These are phyloP conservation scores for Saxophila tyrrhenica DNA, from an alignment of 495 filamentous ascomycete genomes.

Conservation along the genomic window DNA sequence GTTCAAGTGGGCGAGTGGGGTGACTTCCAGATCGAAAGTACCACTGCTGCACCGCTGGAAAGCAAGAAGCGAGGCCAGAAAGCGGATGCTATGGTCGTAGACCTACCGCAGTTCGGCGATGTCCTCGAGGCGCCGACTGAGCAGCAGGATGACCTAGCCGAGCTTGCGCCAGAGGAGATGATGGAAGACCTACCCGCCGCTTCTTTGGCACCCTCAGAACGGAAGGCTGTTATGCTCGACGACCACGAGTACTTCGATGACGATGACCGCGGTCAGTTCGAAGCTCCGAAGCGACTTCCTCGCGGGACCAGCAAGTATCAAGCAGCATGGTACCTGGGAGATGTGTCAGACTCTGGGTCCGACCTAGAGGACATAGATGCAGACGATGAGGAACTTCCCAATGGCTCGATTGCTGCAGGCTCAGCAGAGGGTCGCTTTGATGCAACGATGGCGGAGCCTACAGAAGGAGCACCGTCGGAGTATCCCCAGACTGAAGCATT, in stretches of 20 bases:
- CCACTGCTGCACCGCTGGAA: slow-evolving; percentile 56
- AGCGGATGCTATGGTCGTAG: slow-evolving; percentile 59
- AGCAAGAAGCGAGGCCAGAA: slow-evolving; percentile 39
- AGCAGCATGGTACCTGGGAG: slow-evolving; percentile 81
- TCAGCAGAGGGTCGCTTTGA: slow-evolving; percentile 61
- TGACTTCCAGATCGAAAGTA: slow-evolving; percentile 85
- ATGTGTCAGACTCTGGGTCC: slow-evolving; percentile 77
- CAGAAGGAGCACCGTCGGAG: slow-evolving; percentile 66
- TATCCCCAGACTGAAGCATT: slow-evolving; percentile 88
- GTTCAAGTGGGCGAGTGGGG: slow-evolving; percentile 91
- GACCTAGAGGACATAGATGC: slow-evolving; percentile 58
- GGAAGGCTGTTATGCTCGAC: slow-evolving; percentile 79
- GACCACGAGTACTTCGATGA: slow-evolving; percentile 98
- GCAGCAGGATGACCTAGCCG: slow-evolving; percentile 70
- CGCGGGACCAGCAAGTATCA: slow-evolving; percentile 91
- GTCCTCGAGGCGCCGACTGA: slow-evolving; percentile 56
- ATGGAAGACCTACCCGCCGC: slow-evolving; percentile 51
- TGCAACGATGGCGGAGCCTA: slow-evolving; percentile 44
- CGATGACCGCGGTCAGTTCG: slow-evolving; percentile 55
- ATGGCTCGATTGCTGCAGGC: slow-evolving; percentile 25
- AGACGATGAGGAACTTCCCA: slow-evolving; percentile 40
- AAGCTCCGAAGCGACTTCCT: slow-evolving; percentile 62
- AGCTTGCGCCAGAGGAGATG: slow-evolving; percentile 73
- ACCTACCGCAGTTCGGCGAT: slow-evolving; percentile 40
- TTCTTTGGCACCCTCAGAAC: slow-evolving; percentile 46